Evolutionary conservation across 2,329 filamentous ascomycete genomes (phyloP), one percentile per base, ranked within the genome.

Genomic region (Colletotrichum australisinense): DNA sequence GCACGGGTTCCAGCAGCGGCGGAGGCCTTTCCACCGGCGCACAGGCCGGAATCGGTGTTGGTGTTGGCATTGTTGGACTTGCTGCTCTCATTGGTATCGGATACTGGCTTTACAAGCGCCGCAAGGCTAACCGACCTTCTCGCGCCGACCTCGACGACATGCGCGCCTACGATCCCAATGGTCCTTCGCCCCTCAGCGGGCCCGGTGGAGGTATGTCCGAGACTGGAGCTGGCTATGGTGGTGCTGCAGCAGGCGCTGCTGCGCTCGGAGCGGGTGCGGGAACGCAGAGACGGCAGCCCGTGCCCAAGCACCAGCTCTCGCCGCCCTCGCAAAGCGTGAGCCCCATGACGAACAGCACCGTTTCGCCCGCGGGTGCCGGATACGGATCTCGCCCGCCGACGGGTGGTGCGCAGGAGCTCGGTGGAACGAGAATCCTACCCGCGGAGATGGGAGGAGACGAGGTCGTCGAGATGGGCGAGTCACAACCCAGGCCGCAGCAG

Each of bases 1-100:
- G 32, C n/a, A 67, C 62, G 1, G 53, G 53, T 58, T 74, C 63
- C 22, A 62, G 56, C 71, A 74, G 22, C 70, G 72, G 74, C 68
- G 68, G 57, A 38, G 66, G 84, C 5, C 79, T 86, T 11, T 83
- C 82, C 1, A 83, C 80, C 7, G 84, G 84, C 32, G 84, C 84
- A 73, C 85, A 86, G 81, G 83, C 82, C 56, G 84, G 84, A 67
- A 86, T 86, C 49, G 84, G 84, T 66, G 81, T 81, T 26, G 84
- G 82, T 63, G 81, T 79, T 22, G 84, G 80, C 73, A 77, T 84
- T 26, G 84, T 75, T 64, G 84, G 77, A 24, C 78, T 85, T 11
- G 63, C 53, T 5, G 55, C 52, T 22, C 73, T 78, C 46, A n/a
- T 83, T 38, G 70, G 53, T 28, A 19, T 64, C 16, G 75, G 56